Evolutionary conservation across 164 flowering plant species (phyloP).

Genomic region (Macadamia tetraphylla): DNA sequence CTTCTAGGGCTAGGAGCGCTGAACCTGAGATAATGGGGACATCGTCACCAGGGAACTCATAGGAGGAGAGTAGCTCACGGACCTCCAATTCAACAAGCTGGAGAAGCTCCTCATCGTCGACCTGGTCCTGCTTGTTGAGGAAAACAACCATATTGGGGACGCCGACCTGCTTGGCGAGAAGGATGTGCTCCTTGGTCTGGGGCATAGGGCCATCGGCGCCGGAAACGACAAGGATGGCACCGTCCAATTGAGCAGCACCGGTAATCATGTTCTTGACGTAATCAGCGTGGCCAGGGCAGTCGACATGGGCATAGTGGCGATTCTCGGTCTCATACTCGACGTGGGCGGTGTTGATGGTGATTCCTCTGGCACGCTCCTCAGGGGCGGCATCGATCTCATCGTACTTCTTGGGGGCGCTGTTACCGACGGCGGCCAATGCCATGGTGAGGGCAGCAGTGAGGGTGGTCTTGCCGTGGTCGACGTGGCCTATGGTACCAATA

Average conservation of each 20-base stretch:
- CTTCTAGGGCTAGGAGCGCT: constrained; percentile 29
- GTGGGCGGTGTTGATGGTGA: not conserved
- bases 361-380: constrained; percentile 32
- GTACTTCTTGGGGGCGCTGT: constrained; percentile 33
- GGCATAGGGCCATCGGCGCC: no score
- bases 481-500: constrained; percentile 39
- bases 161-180: constrained; percentile 32
- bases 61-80: constrained; percentile 22
- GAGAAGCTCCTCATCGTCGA: constrained; percentile 32
- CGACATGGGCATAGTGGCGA: no score
- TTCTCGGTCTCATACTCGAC: no score
- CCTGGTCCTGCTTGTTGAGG: constrained; percentile 36
- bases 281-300: constrained; percentile 16
- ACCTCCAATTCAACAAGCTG: constrained; percentile 33
- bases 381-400: constrained; percentile 38
- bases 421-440: constrained; percentile 32
- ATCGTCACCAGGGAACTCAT: constrained; percentile 18
- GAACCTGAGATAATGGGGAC: constrained; percentile 34
- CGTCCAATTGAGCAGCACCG: constrained; percentile 6
- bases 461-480: constrained; percentile 38
- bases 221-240: no score
- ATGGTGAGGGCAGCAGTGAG: constrained; percentile 34
- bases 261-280: constrained; percentile 33
- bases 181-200: no score
- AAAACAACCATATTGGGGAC: constrained; percentile 39